Conservation (phyloP, 306 rosid species). For the Casuarina glauca region DNA sequence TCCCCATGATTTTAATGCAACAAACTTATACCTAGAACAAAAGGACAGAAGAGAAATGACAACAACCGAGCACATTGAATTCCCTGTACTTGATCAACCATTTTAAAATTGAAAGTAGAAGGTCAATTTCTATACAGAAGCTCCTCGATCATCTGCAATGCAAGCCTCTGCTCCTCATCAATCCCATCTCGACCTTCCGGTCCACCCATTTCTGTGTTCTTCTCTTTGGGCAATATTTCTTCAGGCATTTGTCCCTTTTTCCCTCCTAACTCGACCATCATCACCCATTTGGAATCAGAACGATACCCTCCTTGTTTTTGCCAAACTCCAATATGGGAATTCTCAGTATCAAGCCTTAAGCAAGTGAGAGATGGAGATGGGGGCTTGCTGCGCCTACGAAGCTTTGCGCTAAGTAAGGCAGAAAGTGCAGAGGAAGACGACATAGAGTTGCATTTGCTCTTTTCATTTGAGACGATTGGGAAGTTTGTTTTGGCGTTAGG, state of each 20-base stretch:
- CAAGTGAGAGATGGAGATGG: conserved; percentile 82
- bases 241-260: conserved; percentile 15
- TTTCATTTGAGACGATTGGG: conserved; percentile 40
- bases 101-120: conserved; percentile 21
- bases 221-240: not conserved
- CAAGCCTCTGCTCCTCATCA: conserved; percentile 58
- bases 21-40: conserved; percentile 25
- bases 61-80: conserved; percentile 13
- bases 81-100: not conserved
- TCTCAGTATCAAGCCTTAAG: conserved; percentile 77
- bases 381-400: conserved; percentile 59
- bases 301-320: conserved; percentile 63
- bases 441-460: conserved; percentile 14
- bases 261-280: conserved; percentile 67
- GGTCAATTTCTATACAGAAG: conserved; percentile 56
- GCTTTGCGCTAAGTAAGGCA: conserved; percentile 58
- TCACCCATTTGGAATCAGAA: conserved; percentile 72
- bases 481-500: conserved; percentile 82
- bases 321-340: conserved; percentile 81
- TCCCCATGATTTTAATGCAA: conserved; percentile 16
- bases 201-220: conserved; percentile 12
- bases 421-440: conserved; percentile 46
- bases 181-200: conserved; percentile 29
- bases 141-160: conserved; percentile 84
- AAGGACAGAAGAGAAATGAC: conserved; percentile 26